Evolutionary conservation across 164 flowering plant species (phyloP).

Genomic region (Buxus sempervirens): DNA sequence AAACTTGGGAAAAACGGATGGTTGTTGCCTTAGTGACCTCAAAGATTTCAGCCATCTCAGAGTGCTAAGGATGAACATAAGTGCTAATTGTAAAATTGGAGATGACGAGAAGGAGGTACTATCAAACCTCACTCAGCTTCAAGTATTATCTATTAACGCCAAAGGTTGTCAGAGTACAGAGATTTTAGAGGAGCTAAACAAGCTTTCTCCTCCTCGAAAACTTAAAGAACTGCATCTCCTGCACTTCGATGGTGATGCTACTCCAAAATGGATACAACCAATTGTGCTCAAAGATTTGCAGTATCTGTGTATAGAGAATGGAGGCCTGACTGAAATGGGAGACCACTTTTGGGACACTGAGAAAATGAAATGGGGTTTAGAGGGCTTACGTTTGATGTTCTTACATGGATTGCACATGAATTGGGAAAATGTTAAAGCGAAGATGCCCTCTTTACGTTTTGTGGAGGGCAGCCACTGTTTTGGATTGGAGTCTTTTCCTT

Average conservation of each 20-base stretch:
- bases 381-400: constrained; percentile 5
- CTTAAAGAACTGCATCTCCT: constrained; percentile 17
- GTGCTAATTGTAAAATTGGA: not conserved
- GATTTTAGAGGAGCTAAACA: not conserved
- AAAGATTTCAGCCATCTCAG: not conserved
- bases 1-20: not conserved
- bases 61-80: not conserved
- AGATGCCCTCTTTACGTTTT: constrained; percentile 14
- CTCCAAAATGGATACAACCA: constrained; percentile 19
- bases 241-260: constrained; percentile 7
- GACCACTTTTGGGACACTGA: not conserved
- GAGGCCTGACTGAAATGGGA: not conserved
- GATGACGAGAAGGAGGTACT: constrained; percentile 5
- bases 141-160: constrained; percentile 12
- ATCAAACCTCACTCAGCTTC: constrained; percentile 6
- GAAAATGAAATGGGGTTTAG: not conserved
- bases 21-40: not conserved
- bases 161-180: constrained; percentile 3
- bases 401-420: constrained; percentile 4
- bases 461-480: constrained; percentile 22
- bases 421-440: constrained; percentile 1
- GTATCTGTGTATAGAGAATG: constrained; percentile 20
- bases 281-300: constrained; percentile 5
- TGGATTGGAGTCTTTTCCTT: constrained; percentile 5
- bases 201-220: constrained; percentile 16